phyloP scores from a whole-genome alignment of 192 early-diverging fungal genomes.

The Oehlia diaphana region DNA sequence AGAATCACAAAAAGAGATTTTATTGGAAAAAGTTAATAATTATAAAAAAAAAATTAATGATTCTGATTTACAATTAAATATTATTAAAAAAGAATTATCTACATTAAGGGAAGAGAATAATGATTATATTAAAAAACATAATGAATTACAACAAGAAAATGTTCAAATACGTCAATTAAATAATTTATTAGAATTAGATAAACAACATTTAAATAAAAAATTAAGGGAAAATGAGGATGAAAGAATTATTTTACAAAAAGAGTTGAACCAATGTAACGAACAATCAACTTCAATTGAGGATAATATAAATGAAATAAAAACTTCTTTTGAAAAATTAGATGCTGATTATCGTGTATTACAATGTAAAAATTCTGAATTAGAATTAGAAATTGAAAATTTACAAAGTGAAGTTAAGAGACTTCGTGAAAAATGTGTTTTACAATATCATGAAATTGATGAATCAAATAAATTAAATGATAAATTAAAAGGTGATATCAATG shows the following conservation, averaged over 20 bases:
- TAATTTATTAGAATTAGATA: background rate
- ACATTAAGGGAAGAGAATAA: background rate
- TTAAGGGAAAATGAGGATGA: background rate
- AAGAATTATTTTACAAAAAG: background rate
- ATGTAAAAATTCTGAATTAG: background rate
- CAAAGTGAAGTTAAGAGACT: background rate
- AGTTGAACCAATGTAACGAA: background rate
- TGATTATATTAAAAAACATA: background rate
- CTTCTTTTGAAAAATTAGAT: background rate
- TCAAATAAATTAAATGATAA: background rate
- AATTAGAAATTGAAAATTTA: conserved; percentile 7
- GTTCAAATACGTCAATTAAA: background rate
- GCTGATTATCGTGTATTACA: background rate
- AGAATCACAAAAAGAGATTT: background rate
- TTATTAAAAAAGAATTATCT: background rate
- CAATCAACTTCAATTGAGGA: background rate
- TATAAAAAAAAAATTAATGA: background rate
- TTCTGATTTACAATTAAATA: background rate
- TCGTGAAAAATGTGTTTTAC: background rate
- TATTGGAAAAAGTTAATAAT: background rate
- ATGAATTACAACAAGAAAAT: conserved; percentile 11
- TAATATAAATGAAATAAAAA: background rate
- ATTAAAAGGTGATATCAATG: background rate
- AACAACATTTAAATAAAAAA: background rate
- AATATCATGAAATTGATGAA: background rate